Conservation (phyloP, 2,329 filamentous ascomycete species). For the Cladosporium sp. region DNA sequence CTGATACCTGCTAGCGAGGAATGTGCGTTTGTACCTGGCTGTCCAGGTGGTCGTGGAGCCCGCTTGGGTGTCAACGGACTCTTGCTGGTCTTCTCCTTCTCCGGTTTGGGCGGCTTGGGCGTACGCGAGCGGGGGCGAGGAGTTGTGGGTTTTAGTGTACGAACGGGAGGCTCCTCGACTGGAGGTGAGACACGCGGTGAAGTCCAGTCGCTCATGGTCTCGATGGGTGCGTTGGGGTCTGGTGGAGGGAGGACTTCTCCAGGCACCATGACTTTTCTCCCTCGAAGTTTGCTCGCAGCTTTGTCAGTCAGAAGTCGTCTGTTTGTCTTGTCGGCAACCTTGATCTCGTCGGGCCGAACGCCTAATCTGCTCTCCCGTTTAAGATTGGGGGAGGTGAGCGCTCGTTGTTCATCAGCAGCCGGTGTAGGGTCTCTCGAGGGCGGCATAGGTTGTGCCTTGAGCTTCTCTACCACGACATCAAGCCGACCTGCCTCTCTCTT, state of each 20-base stretch:
- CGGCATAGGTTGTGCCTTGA: constrained; percentile 61
- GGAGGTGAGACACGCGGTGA: constrained; percentile 39
- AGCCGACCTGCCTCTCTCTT: constrained; percentile 51
- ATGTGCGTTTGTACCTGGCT: constrained; percentile 55
- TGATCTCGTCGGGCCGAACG: constrained; percentile 30
- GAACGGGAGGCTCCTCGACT: constrained; percentile 30
- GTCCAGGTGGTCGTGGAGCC: constrained; percentile 44
- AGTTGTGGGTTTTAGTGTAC: constrained; percentile 21
- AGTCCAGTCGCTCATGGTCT: constrained; percentile 42
- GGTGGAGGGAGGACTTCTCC: constrained; percentile 47
- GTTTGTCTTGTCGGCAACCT: constrained; percentile 29
- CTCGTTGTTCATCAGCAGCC: constrained; percentile 30
- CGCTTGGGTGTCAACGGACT: constrained; percentile 46
- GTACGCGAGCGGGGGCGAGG: constrained; percentile 36
- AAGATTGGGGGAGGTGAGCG: constrained; percentile 37
- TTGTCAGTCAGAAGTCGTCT: constrained; percentile 32
- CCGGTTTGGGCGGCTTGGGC: constrained; percentile 39
- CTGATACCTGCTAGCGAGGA: constrained; percentile 58
- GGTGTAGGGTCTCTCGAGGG: constrained; percentile 62
- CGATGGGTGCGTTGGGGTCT: constrained; percentile 42
- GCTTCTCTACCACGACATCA: constrained; percentile 60
- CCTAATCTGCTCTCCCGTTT: constrained; percentile 36
- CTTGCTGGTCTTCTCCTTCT: constrained; percentile 37
- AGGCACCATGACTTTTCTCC: constrained; percentile 43
- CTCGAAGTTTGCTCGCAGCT: constrained; percentile 36